Evolutionary conservation across 441 rosid species (phyloP).

Genomic region (Brassica hybrid): DNA sequence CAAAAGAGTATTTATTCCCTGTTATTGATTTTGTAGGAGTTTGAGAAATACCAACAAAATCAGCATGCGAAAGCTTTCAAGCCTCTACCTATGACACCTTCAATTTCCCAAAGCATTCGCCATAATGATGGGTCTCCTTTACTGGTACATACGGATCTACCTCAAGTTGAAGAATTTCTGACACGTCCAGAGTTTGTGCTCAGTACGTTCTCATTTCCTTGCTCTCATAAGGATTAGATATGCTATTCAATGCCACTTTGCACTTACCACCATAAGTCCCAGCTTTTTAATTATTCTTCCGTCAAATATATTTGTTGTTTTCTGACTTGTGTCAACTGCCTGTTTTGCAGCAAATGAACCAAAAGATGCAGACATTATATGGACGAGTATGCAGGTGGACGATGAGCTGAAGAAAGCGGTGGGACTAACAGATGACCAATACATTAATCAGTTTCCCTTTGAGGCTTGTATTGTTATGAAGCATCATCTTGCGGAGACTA

Average conservation of each 20-base stretch:
- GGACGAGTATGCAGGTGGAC: constrained; percentile 91
- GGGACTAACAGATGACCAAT: constrained; percentile 81
- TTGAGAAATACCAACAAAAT: constrained; percentile 60
- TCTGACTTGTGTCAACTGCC: constrained; percentile 25
- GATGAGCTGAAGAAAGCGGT: constrained; percentile 70
- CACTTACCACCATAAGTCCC: constrained; percentile 7
- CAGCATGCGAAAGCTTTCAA: constrained; percentile 50
- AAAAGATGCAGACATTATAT: constrained; percentile 86
- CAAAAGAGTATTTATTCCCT: constrained; percentile 37
- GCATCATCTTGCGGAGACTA: constrained; percentile 95
- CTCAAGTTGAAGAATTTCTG: constrained; percentile 84
- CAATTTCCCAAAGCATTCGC: constrained; percentile 47
- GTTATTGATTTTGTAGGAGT: constrained; percentile 60
- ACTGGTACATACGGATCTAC: constrained; percentile 83
- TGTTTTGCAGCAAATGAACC: constrained; percentile 67
- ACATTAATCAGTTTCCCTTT: constrained; percentile 85
- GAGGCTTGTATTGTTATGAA: constrained; percentile 98
- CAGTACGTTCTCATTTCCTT: constrained; percentile 57
- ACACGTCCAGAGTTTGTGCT: constrained; percentile 79
- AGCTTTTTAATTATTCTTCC: constrained; percentile 11
- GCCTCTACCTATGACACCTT: constrained; percentile 46
- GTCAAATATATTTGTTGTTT: not conserved
- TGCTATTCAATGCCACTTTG: constrained; percentile 7
- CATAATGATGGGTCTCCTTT: constrained; percentile 57
- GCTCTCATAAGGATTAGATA: constrained; percentile 18